Percentiles rank a stretch among this genome's conserved stretches.
Evolutionary conservation across 2,329 filamentous ascomycete species (phyloP).

Genomic region (Fusarium mexicanum): DNA sequence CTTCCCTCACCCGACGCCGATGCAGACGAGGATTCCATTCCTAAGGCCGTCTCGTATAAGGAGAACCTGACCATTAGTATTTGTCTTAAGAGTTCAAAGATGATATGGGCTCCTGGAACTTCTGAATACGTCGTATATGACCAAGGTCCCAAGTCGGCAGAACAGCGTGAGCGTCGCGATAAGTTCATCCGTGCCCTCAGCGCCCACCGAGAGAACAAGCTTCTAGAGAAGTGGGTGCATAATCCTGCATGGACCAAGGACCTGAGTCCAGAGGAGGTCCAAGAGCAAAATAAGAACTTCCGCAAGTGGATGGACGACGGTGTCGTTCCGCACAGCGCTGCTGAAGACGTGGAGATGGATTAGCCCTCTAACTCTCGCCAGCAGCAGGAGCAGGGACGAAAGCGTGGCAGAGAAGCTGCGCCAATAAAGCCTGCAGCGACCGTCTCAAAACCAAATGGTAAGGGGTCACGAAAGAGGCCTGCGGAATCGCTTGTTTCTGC

Average conservation of each 20-base stretch:
- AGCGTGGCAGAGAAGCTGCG: not conserved
- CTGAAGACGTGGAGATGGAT: constrained; percentile 48
- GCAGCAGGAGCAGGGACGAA: constrained; percentile 10
- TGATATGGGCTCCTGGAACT: constrained; percentile 77
- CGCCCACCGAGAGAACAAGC: constrained; percentile 74
- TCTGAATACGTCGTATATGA: constrained; percentile 79
- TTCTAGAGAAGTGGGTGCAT: constrained; percentile 83
- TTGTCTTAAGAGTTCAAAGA: constrained; percentile 80
- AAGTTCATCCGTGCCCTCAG: constrained; percentile 62
- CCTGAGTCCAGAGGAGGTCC: constrained; percentile 79
- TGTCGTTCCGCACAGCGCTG: constrained; percentile 48
- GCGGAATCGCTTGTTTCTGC: not conserved
- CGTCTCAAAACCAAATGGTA: not conserved
- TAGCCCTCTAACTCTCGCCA: constrained; percentile 28
- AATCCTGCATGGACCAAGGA: constrained; percentile 85
- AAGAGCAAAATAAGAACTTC: constrained; percentile 76
- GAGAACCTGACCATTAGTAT: constrained; percentile 78
- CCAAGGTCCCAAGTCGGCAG: constrained; percentile 72
- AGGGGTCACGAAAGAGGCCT: constrained; percentile 7
- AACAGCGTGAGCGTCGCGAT: constrained; percentile 64
- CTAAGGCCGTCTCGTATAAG: constrained; percentile 68
- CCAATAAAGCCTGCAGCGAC: not conserved
- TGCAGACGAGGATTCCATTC: constrained; percentile 70
- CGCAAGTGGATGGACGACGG: constrained; percentile 64
- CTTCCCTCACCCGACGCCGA: constrained; percentile 70